Evolutionary conservation across 768 basidiomycete species (phyloP).

Genomic region (Baorangia bicolor): DNA sequence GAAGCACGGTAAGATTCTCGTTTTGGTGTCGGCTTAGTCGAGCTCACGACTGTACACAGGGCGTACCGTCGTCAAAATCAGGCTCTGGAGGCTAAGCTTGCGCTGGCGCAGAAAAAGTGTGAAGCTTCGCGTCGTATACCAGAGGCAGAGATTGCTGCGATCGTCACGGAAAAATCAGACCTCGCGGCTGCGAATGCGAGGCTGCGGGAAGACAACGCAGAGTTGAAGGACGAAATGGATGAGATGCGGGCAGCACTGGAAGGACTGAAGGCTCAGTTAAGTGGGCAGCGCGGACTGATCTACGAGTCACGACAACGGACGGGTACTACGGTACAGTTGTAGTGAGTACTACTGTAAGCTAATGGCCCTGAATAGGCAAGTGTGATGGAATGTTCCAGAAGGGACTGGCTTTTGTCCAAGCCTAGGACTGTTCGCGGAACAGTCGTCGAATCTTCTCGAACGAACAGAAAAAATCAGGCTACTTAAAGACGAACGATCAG

Average conservation of each 20-base stretch:
- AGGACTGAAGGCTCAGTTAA: constrained; percentile 55
- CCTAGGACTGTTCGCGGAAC: constrained; percentile 13
- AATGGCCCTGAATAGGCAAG: constrained; percentile 26
- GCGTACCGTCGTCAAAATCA: constrained; percentile 60
- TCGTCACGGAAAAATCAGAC: constrained; percentile 45
- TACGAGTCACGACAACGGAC: constrained; percentile 50
- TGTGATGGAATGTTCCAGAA: constrained; percentile 38
- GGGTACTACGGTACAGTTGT: constrained; percentile 2
- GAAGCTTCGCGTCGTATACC: constrained; percentile 37
- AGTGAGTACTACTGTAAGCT: neutral
- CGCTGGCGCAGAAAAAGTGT: constrained; percentile 43
- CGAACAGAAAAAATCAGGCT: constrained; percentile 21
- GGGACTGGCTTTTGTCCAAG: constrained; percentile 10
- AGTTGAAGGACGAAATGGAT: constrained; percentile 54
- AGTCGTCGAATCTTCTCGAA: constrained; percentile 48
- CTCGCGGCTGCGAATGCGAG: constrained; percentile 50
- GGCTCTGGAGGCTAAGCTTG: constrained; percentile 56
- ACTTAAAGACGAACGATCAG: constrained; percentile 35
- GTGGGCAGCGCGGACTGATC: constrained; percentile 43
- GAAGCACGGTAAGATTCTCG: constrained; percentile 49
- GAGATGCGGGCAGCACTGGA: constrained; percentile 74
- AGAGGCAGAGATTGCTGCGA: constrained; percentile 43
- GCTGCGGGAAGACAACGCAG: constrained; percentile 58
- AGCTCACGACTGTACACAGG: constrained; percentile 33
- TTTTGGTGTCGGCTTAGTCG: neutral